Evolutionary conservation across 208 protist genomes (phyloP).

Genomic region (Trypanosoma platydactyli): DNA sequence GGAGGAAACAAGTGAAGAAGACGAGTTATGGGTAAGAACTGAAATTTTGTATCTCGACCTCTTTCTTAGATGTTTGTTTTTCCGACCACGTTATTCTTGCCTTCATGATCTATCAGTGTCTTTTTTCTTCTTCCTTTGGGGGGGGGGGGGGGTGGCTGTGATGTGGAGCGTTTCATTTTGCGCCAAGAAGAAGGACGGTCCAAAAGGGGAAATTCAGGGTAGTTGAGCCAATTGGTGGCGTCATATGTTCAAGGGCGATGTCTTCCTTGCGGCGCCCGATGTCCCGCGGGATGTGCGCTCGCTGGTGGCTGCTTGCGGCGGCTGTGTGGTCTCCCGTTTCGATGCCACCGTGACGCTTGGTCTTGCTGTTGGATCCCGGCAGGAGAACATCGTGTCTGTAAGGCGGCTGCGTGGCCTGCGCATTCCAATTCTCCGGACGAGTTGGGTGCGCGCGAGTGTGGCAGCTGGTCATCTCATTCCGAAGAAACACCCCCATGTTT

Average conservation of each 20-base stretch:
- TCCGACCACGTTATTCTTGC: too few relatives aligned
- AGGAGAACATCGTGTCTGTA: slow-evolving; percentile 10
- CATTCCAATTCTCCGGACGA: slow-evolving; percentile 51
- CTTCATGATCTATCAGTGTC: too few relatives aligned
- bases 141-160: too few relatives aligned
- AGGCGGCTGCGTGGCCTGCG: slow-evolving; percentile 33
- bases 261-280: slow-evolving; percentile 41
- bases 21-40: too few relatives aligned
- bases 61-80: too few relatives aligned
- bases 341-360: slow-evolving; percentile 36
- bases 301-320: slow-evolving; percentile 39
- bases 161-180: too few relatives aligned
- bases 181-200: too few relatives aligned
- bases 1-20: too few relatives aligned
- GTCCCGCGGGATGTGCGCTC: slow-evolving; percentile 35
- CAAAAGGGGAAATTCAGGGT: too few relatives aligned
- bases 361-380: slow-evolving; percentile 22
- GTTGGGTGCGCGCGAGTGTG: slow-evolving; percentile 50
- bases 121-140: too few relatives aligned
- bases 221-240: too few relatives aligned
- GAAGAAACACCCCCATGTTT: slow-evolving; percentile 13
- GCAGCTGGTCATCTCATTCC: slow-evolving; percentile 13
- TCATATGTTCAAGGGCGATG: slow-evolving; percentile 35
- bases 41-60: too few relatives aligned
- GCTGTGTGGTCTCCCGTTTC: slow-evolving; percentile 38